Base-by-base conservation (phyloP, 176 grass and related monocot genomes). In the Oryza rufipogon region DNA sequence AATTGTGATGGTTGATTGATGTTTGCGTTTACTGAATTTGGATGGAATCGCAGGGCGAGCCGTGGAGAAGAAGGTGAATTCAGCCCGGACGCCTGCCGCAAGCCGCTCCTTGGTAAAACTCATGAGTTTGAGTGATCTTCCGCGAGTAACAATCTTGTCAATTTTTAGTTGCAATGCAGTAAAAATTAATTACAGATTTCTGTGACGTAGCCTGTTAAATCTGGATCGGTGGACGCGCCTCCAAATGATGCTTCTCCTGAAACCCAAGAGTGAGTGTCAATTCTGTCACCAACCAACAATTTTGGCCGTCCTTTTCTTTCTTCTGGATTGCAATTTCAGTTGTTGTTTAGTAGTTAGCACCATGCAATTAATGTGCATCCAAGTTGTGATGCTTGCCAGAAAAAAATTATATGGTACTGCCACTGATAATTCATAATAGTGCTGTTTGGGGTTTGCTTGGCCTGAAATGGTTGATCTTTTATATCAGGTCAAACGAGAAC, bases 31-130 rank as follows among this genome's bases (percentile, higher is more conserved):
- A 76, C 66, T 32, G 66, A 90, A 56, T 67, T 90, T 15, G 17
- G 26, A n/a, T 83, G 80, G 30, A 64, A 83, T 65, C 56, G 36
- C 83, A 91, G 92, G 89, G 38, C 85, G 44, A 13, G 74, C 32
- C 23, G 71, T 1, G 52, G 77, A 83, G 66, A 92, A 89, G 80
- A 84, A 88, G 85, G 38, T n/a, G 11, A 86, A 49, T 85, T 72
- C 46, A 19, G 72, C 78, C 6, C 81, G 73, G 77, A 61, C 25
- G 12, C 74, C 64, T 23, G 81, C 39, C 0, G 33, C 85, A 25
- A 80, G 80, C 78, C 85, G 45, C 36, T 86, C 87, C 26, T 80
- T 92, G 92, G 92, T 94, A 92, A 88, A 82, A 12, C 14, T 16
- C 32, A 4, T 20, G 54, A 17, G 49, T 76, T 22, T 20, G 52